Evolutionary conservation across 805 yeast genomes (phyloP).

Genomic region (Priceomyces fermenticarens): DNA sequence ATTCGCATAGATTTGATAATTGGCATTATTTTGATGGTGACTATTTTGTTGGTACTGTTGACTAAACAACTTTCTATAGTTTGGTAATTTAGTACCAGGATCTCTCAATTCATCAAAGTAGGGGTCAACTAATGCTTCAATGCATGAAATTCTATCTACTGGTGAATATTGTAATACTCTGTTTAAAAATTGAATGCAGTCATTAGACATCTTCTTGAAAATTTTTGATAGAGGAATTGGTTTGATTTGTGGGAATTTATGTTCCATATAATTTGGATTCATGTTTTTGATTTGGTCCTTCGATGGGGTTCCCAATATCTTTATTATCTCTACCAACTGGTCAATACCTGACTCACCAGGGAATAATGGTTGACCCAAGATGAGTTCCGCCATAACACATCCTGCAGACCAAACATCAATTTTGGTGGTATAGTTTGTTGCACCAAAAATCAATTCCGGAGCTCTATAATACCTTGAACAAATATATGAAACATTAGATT

Average conservation of each 20-base stretch:
- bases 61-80: conserved; percentile 40
- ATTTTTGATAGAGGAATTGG: conserved; percentile 71
- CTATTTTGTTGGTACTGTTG: conserved; percentile 32
- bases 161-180: conserved; percentile 69
- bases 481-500: conserved; percentile 93
- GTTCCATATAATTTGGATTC: conserved; percentile 98
- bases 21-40: conserved; percentile 37
- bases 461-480: conserved; percentile 97
- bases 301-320: conserved; percentile 92
- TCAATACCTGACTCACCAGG: conserved; percentile 98
- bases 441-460: conserved; percentile 96
- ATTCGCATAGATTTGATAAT: conserved; percentile 35
- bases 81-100: conserved; percentile 36
- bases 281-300: conserved; percentile 87
- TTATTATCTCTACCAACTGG: conserved; percentile 94
- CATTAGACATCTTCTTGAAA: conserved; percentile 53
- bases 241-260: conserved; percentile 85
- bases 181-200: conserved; percentile 55
- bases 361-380: conserved; percentile 92
- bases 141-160: conserved; percentile 56
- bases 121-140: conserved; percentile 47
- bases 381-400: conserved; percentile 96
- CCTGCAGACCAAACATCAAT: conserved; percentile 98
- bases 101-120: conserved; percentile 55
- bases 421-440: conserved; percentile 92